Base-by-base conservation (phyloP, 805 yeast genomes). In the Jamesozyma lodderae region DNA sequence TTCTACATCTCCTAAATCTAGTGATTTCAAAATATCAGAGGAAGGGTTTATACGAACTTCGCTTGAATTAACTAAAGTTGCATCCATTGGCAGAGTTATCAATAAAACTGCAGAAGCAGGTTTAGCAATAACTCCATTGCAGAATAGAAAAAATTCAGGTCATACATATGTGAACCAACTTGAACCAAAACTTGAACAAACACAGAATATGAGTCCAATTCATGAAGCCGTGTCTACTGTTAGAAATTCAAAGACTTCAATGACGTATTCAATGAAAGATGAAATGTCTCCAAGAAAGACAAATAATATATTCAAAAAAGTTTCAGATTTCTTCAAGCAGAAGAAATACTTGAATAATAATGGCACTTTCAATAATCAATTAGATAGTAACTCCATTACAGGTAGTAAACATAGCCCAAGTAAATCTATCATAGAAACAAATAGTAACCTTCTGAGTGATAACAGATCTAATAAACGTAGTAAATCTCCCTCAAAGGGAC, bases 241-340 rank as follows among this genome's bases (percentile, higher is more conserved):
- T 5, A 26, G 15, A 26, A 13, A n/a, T 13, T 17, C 19, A 19
- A n/a, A 25, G 16, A 26, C 17, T 6, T 8, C 29, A 26, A 13
- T 16, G 14, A 26, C 13, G 10, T 11, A 24, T 11, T 6, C 11
- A 9, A 9, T 36, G 11, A 11, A 22, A 31, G 35, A 21, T n/a
- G 15, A 28, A 6, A 31, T 36, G 3, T 30, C 38, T n/a, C n/a
- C n/a, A n/a, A n/a, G n/a, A 4, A 57, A 52, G 33, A 58, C 56
- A 28, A 49, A 49, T 27, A 56, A 53, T 16, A 50, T 63, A 29
- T 54, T 63, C 15, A 51, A 48, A 9, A 63, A 55, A 43, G 44
- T 63, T 13, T 41, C 63, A 4, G 60, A 62, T 21, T 49, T 63
- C 21, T 62, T 60, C 51, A 63, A 62, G 38, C 38, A 40, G 10